Conservation (phyloP, 2,329 filamentous ascomycete species). For the Ophiostoma piceae region DNA sequence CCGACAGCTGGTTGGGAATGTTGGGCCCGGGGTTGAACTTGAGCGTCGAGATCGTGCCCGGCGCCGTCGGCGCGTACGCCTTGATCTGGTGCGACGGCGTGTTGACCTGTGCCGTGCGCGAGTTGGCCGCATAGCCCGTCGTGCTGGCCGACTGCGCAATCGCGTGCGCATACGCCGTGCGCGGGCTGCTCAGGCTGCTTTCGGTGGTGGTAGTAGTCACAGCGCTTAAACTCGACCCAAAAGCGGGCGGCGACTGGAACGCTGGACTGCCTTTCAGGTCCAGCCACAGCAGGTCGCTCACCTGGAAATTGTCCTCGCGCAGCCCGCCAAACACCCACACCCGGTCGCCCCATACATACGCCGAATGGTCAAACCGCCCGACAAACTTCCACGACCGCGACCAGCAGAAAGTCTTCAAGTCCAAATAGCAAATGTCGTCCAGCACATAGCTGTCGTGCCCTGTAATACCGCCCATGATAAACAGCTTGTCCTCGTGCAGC, state of each 20-base stretch:
- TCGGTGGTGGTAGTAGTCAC: too few relatives aligned
- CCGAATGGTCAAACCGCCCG: slow-evolving; percentile 87
- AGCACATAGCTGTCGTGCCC: slow-evolving; percentile 87
- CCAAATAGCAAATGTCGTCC: slow-evolving; percentile 93
- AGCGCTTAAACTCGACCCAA: slow-evolving; percentile 34
- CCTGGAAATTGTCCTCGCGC: slow-evolving; percentile 94
- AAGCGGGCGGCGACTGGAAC: slow-evolving; percentile 63
- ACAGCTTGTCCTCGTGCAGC: slow-evolving; percentile 92
- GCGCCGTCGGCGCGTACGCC: slow-evolving; percentile 75
- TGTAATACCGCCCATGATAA: slow-evolving; percentile 92
- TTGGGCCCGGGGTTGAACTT: slow-evolving; percentile 85
- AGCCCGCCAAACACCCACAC: slow-evolving; percentile 97
- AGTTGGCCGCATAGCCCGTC: slow-evolving; percentile 63
- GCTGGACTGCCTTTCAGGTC: slow-evolving; percentile 87
- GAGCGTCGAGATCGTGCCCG: slow-evolving; percentile 81
- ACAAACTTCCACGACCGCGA: slow-evolving; percentile 95
- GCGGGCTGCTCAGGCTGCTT: slow-evolving; percentile 34
- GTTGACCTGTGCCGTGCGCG: slow-evolving; percentile 61
- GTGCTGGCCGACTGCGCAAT: slow-evolving; percentile 39
- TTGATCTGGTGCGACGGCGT: slow-evolving; percentile 61
- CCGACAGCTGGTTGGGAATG: slow-evolving; percentile 81
- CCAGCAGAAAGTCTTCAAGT: slow-evolving; percentile 97
- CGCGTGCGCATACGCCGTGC: slow-evolving; percentile 42
- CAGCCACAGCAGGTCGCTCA: slow-evolving; percentile 94
- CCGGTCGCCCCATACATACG: slow-evolving; percentile 83